Evolutionary conservation across 2,329 filamentous ascomycete genomes (phyloP).

Genomic region (Periconia sp.): DNA sequence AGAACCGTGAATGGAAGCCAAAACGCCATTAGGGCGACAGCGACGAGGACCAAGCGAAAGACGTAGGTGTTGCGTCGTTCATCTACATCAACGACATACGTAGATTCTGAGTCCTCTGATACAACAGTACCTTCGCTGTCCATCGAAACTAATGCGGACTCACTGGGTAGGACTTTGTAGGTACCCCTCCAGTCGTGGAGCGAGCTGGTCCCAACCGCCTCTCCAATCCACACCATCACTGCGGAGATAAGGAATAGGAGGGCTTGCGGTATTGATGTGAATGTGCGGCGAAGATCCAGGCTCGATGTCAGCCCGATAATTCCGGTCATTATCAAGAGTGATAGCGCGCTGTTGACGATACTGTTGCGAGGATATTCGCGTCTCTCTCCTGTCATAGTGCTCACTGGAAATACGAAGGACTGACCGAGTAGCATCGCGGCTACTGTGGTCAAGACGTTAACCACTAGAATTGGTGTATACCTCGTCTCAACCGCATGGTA

Average conservation of each 20-base stretch:
- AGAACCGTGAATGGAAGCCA: constrained; percentile 22
- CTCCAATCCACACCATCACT: constrained; percentile 10
- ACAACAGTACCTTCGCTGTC: constrained; percentile 7
- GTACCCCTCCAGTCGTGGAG: not conserved
- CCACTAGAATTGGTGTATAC: constrained; percentile 12
- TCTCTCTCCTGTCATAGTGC: not conserved
- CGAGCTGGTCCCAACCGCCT: too few species aligned
- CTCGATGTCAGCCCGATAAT: constrained; percentile 20
- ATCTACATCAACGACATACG: not conserved
- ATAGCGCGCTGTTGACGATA: constrained; percentile 9
- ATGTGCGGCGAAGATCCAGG: constrained; percentile 26
- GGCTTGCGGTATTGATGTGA: constrained; percentile 22
- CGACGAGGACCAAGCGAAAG: constrained; percentile 9
- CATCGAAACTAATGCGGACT: constrained; percentile 1
- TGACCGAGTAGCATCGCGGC: constrained; percentile 19
- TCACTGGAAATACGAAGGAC: constrained; percentile 23
- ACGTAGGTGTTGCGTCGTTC: not conserved
- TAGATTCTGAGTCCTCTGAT: constrained; percentile 1
- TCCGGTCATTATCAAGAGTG: constrained; percentile 16
- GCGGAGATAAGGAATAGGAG: constrained; percentile 21
- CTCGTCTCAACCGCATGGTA: constrained; percentile 10
- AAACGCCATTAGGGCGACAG: constrained; percentile 14
- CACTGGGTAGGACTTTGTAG: constrained; percentile 7
- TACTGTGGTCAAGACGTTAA: constrained; percentile 22
- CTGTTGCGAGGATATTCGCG: not conserved